Evolutionary conservation across 192 early-diverging fungal species (phyloP).

Genomic region (Backusella morwellensis): DNA sequence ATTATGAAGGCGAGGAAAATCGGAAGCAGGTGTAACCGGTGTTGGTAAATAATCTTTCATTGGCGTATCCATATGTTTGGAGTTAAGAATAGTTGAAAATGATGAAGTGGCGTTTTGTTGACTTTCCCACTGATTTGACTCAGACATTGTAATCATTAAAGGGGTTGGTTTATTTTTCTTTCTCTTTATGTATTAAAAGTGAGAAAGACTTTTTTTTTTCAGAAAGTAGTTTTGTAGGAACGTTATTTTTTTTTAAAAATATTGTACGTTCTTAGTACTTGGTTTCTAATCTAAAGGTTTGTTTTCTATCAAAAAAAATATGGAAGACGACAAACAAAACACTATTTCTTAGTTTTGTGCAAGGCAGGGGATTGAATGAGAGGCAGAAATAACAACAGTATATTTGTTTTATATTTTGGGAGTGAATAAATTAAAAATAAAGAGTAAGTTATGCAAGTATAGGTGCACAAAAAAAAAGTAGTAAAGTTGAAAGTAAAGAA

Average conservation of each 20-base stretch:
- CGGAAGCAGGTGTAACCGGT: slow-evolving; percentile 18
- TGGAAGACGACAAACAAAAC: background rate
- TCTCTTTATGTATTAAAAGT: background rate
- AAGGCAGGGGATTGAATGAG: background rate
- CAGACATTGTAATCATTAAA: slow-evolving; percentile 8
- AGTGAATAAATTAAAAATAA: background rate
- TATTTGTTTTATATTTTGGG: background rate
- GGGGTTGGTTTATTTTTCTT: slow-evolving; percentile 2
- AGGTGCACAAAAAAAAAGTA: background rate
- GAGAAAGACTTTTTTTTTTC: background rate
- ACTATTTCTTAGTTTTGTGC: background rate
- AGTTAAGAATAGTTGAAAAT: slow-evolving; percentile 2
- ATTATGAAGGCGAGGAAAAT: slow-evolving; percentile 9
- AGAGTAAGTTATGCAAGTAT: background rate
- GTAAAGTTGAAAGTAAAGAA: background rate
- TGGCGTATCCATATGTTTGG: slow-evolving; percentile 8
- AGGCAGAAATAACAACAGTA: background rate
- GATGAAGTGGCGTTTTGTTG: slow-evolving; percentile 6
- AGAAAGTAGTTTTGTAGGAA: background rate
- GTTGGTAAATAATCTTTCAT: slow-evolving; percentile 23
- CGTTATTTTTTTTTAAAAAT: background rate
- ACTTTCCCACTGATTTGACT: slow-evolving; percentile 7
- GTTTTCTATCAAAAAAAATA: background rate
- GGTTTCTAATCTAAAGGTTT: background rate
- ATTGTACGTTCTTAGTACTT: background rate